Evolutionary conservation across 2,329 filamentous ascomycete genomes (phyloP).

Genomic region (Xylariaceae sp.): DNA sequence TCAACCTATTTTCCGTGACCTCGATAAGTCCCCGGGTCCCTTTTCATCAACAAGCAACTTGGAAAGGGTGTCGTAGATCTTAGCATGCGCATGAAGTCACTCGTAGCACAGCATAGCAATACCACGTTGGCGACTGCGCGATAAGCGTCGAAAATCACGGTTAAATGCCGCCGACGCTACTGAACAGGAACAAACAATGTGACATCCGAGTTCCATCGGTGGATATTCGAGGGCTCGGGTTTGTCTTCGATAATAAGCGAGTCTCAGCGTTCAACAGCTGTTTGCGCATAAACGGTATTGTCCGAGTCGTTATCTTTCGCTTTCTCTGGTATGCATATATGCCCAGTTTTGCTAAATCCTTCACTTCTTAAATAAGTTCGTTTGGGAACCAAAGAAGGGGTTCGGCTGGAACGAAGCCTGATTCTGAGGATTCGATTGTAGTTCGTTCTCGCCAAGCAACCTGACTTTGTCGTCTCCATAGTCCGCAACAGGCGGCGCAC

Average conservation of each 20-base stretch:
- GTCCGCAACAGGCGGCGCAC: conserved; percentile 37
- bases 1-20: background rate
- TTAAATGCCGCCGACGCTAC: conserved; percentile 1
- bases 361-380: conserved; percentile 46
- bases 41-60: background rate
- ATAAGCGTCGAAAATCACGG: conserved; percentile 15
- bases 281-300: background rate
- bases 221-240: background rate
- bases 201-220: background rate
- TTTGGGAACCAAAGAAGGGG: conserved; percentile 51
- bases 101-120: background rate
- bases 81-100: background rate
- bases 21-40: background rate
- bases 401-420: conserved; percentile 51
- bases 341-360: no score
- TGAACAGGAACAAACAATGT: background rate
- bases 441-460: conserved; percentile 36
- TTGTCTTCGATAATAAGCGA: conserved; percentile 1
- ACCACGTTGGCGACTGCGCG: background rate
- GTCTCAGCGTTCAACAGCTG: background rate
- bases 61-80: background rate
- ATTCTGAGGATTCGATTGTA: conserved; percentile 32
- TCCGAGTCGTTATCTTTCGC: background rate
- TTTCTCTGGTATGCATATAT: no score
- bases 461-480: conserved; percentile 29